phyloP scores from a whole-genome alignment of 116 monocot genomes.

The Cymodocea nodosa region DNA sequence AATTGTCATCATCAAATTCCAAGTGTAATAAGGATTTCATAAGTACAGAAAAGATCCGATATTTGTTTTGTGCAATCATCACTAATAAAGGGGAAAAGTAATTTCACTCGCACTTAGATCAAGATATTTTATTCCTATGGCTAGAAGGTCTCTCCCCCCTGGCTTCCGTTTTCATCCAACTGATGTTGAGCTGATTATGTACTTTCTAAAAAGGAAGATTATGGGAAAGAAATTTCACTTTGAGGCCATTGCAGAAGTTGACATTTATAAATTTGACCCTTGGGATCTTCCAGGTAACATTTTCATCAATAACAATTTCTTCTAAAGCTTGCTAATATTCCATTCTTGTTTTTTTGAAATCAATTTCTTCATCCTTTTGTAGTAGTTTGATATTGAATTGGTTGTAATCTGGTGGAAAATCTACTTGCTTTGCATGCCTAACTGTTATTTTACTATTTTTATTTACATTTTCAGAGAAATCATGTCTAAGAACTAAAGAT shows the following conservation, averaged over 20 bases:
- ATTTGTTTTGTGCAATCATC: neutral
- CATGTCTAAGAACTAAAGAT: conserved; percentile 36
- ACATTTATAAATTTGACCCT: conserved; percentile 68
- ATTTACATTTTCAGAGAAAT: conserved; percentile 29
- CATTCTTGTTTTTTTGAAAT: too few species aligned
- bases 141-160: conserved; percentile 22
- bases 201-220: conserved; percentile 64
- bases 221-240: conserved; percentile 27
- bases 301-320: neutral
- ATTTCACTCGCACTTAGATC: neutral
- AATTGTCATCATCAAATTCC: neutral
- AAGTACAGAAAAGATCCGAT: conserved; percentile 4
- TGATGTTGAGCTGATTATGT: conserved; percentile 52
- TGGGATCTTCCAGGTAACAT: conserved; percentile 72
- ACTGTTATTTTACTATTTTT: neutral
- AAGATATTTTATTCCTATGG: conserved; percentile 14
- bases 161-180: conserved; percentile 80
- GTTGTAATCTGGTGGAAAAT: too few species aligned
- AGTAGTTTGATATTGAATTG: too few species aligned
- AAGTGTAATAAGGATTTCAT: neutral
- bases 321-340: too few species aligned
- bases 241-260: conserved; percentile 48
- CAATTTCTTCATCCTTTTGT: too few species aligned
- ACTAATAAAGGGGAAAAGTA: neutral
- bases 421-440: neutral